Conservation (phyloP, 2,329 filamentous ascomycete genomes). For the Xylaria digitata region DNA sequence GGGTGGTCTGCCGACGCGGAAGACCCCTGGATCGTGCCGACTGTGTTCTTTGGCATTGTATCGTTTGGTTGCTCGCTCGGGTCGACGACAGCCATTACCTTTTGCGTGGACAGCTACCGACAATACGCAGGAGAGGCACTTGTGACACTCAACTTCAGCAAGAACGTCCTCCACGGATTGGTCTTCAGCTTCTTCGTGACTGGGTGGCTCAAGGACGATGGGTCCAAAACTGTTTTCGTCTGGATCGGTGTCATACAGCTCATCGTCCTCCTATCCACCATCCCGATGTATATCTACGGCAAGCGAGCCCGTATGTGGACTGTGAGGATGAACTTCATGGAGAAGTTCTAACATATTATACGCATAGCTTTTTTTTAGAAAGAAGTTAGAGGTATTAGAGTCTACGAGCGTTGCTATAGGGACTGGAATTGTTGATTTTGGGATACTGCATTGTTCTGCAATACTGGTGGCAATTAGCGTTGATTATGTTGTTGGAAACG, state of each 20-base stretch:
- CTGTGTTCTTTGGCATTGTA: conserved; percentile 90
- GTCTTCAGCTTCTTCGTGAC: conserved; percentile 91
- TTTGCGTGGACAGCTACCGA: conserved; percentile 91
- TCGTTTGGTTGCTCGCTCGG: conserved; percentile 93
- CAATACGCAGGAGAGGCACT: conserved; percentile 94
- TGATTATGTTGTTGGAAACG: conserved; percentile 11
- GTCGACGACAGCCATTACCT: conserved; percentile 91
- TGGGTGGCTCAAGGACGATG: conserved; percentile 80
- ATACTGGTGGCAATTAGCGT: neutral
- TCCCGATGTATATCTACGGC: conserved; percentile 95
- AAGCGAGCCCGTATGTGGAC: conserved; percentile 97
- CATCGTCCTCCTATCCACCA: conserved; percentile 75
- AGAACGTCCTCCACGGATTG: conserved; percentile 92
- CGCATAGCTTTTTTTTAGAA: neutral
- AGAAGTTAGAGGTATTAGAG: neutral
- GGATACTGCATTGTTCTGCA: neutral
- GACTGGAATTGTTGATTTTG: conserved; percentile 8
- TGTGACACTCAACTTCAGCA: conserved; percentile 93
- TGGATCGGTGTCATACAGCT: conserved; percentile 89
- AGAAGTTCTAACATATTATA: conserved; percentile 65
- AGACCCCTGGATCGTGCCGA: conserved; percentile 90
- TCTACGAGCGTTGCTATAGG: neutral
- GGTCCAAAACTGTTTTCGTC: conserved; percentile 81
- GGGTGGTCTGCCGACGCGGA: conserved; percentile 86
- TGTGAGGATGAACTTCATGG: conserved; percentile 85